Conservation (phyloP, 768 basidiomycete species). For the Boletus reticuloceps region DNA sequence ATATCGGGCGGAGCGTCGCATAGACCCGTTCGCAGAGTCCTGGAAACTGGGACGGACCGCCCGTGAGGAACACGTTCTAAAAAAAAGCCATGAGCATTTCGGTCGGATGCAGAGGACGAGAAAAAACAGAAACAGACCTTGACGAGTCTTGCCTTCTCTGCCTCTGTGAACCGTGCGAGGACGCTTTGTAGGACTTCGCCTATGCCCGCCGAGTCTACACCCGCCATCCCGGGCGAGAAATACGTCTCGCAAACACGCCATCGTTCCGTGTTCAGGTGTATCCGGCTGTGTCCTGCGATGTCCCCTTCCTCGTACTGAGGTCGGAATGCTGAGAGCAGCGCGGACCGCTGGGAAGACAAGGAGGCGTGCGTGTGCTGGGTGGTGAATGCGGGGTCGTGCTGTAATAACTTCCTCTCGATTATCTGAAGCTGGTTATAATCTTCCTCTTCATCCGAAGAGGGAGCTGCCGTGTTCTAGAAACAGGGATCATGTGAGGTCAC, state of each 20-base stretch:
- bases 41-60: conserved; percentile 72
- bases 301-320: conserved; percentile 78
- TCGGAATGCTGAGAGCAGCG: conserved; percentile 81
- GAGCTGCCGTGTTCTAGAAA: conserved; percentile 59
- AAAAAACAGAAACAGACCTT: conserved; percentile 47
- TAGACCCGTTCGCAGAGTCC: conserved; percentile 67
- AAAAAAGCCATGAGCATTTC: not conserved
- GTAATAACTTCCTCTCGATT: conserved; percentile 79
- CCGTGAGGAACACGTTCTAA: conserved; percentile 89
- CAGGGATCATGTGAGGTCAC: not conserved
- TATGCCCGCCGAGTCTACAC: conserved; percentile 90
- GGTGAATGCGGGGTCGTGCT: conserved; percentile 84
- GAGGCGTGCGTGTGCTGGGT: conserved; percentile 79
- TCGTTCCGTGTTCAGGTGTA: conserved; percentile 88
- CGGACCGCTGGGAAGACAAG: conserved; percentile 72
- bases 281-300: conserved; percentile 63
- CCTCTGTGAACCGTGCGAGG: conserved; percentile 64
- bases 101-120: not conserved
- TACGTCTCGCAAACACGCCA: conserved; percentile 90
- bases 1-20: conserved; percentile 74
- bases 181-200: conserved; percentile 90
- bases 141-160: conserved; percentile 70
- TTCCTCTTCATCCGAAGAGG: conserved; percentile 89
- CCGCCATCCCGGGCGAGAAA: conserved; percentile 93
- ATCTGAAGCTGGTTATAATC: conserved; percentile 66